Evolutionary conservation across 2,329 filamentous ascomycete genomes (phyloP).

Genomic region (Samsoniella hepiali): DNA sequence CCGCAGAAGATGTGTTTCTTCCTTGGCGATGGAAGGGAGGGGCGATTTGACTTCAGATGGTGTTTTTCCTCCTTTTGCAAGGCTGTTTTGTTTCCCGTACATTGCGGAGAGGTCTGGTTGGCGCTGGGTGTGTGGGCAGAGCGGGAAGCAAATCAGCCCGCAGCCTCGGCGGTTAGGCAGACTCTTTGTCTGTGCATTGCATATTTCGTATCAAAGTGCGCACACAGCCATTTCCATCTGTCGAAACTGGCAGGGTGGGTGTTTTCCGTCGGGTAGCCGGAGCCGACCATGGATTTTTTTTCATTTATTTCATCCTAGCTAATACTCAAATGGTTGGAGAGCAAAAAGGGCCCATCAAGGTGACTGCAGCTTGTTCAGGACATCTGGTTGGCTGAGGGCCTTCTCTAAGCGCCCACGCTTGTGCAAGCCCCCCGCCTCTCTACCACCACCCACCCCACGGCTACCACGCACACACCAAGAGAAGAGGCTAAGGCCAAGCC

Average conservation of each 20-base stretch:
- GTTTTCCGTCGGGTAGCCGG: no score
- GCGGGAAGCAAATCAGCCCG: not conserved
- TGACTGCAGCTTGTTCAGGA: not conserved
- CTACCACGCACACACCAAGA: not conserved
- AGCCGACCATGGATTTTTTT: no score
- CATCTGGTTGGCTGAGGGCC: not conserved
- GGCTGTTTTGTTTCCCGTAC: not conserved
- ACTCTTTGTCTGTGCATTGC: no score
- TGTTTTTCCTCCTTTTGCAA: not conserved
- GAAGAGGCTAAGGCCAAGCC: not conserved
- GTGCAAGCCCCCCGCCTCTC: not conserved
- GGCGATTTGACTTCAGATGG: not conserved
- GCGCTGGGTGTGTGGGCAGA: not conserved
- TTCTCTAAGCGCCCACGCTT: conserved; percentile 13
- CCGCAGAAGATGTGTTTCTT: not conserved
- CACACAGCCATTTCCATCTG: no score
- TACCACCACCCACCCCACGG: not conserved
- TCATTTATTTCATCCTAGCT: no score
- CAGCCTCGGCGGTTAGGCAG: conserved; percentile 3
- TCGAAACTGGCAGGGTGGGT: no score
- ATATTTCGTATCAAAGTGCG: no score
- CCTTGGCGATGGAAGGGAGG: not conserved
- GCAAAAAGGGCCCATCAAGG: not conserved
- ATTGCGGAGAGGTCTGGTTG: not conserved
- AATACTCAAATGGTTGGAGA: not conserved